Percentiles rank a stretch among this genome's conserved stretches.
These are phyloP conservation scores for Amphirosellinia nigrospora DNA, from an alignment of 495 filamentous ascomycete genomes.

Conservation along the genomic window DNA sequence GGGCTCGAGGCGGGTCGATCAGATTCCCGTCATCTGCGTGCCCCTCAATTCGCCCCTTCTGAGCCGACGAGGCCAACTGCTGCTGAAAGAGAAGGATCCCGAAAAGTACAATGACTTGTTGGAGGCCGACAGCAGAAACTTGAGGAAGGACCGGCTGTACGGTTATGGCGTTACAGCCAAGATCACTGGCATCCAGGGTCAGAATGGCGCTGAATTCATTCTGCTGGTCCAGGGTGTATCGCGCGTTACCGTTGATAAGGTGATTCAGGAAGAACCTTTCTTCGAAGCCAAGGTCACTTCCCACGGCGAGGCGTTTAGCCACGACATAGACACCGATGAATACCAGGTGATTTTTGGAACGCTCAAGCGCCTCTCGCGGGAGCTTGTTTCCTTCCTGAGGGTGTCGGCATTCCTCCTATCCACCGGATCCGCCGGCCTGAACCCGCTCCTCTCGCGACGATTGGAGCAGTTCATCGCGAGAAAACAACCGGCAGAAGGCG, in stretches of 20 bases:
- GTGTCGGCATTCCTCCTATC: constrained; percentile 77
- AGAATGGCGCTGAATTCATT: constrained; percentile 76
- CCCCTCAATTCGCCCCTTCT: constrained; percentile 76
- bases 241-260: constrained; percentile 74
- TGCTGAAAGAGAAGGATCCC: constrained; percentile 58
- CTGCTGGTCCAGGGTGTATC: constrained; percentile 85
- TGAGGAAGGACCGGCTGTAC: constrained; percentile 75
- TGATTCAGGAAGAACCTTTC: constrained; percentile 79
- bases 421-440: constrained; percentile 64
- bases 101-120: constrained; percentile 63
- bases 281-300: constrained; percentile 76
- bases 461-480: constrained; percentile 83
- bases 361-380: constrained; percentile 80
- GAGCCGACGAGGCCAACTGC: constrained; percentile 69
- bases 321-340: constrained; percentile 30
- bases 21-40: constrained; percentile 80
- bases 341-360: constrained; percentile 72
- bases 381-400: constrained; percentile 79
- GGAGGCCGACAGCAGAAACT: constrained; percentile 51
- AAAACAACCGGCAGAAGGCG: constrained; percentile 79
- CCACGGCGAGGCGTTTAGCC: constrained; percentile 39
- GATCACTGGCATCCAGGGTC: constrained; percentile 82
- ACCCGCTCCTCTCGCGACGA: constrained; percentile 81
- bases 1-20: constrained; percentile 65
- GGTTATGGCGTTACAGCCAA: constrained; percentile 78